These are phyloP conservation scores for Diddensiella caesifluorescens DNA, from an alignment of 805 yeast genomes.

Conservation along the genomic window DNA sequence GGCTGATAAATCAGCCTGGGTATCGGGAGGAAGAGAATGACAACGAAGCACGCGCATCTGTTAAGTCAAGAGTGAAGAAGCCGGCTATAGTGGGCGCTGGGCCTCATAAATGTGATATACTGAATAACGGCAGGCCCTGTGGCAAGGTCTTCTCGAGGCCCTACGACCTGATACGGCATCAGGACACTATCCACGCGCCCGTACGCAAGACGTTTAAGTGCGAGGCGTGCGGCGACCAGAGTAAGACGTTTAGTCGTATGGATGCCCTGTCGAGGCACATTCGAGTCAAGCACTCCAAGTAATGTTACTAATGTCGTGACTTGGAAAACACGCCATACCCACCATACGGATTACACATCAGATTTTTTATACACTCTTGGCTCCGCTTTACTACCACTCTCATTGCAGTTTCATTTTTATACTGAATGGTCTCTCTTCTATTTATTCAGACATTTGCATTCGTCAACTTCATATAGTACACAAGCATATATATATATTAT, in stretches of 20 bases:
- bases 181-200: conserved; percentile 90
- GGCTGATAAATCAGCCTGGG: too few relatives aligned
- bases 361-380: too few relatives aligned
- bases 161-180: conserved; percentile 90
- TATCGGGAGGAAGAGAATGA: not conserved
- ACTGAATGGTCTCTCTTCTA: not conserved
- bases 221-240: conserved; percentile 72
- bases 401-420: not conserved
- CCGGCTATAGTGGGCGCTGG: conserved; percentile 5
- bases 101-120: conserved; percentile 21
- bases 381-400: not conserved
- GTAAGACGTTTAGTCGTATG: conserved; percentile 84
- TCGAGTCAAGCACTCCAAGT: conserved; percentile 66
- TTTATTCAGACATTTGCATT: not conserved
- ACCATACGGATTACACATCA: too few relatives aligned
- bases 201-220: conserved; percentile 83
- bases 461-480: not conserved
- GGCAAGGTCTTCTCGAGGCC: conserved; percentile 84
- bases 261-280: conserved; percentile 94
- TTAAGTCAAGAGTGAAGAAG: not conserved
- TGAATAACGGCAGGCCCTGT: conserved; percentile 62
- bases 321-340: too few relatives aligned
- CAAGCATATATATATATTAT: not conserved
- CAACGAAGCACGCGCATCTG: not conserved
- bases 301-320: not conserved